phyloP scores from a whole-genome alignment of 78 protist species.

The Emiliania huxleyi region DNA sequence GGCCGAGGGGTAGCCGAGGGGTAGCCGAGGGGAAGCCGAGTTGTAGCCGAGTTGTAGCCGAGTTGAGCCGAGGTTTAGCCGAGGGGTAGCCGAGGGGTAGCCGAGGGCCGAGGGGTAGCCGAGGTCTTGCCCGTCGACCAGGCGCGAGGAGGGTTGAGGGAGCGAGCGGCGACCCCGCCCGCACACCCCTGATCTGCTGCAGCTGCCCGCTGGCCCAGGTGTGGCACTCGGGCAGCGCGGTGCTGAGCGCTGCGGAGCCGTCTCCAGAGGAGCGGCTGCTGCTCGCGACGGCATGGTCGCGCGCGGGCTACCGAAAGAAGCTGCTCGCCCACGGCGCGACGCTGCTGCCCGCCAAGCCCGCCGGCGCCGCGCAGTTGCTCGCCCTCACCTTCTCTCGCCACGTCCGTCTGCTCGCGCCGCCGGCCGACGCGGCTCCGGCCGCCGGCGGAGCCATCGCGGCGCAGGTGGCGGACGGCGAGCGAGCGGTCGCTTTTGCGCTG shows the following conservation, averaged over 20 bases:
- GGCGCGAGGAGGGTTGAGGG: too few relatives aligned
- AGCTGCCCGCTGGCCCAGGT: not conserved
- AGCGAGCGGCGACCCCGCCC: too few relatives aligned
- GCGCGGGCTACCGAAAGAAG: not conserved
- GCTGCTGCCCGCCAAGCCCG: not conserved
- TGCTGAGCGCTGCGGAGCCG: not conserved
- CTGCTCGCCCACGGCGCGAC: not conserved
- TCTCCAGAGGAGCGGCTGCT: not conserved
- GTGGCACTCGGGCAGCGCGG: not conserved
- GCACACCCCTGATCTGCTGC: too few relatives aligned
- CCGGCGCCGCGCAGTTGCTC: not conserved
- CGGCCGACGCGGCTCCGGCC: not conserved
- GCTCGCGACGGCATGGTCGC: not conserved
- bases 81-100: too few relatives aligned
- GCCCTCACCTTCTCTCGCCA: not conserved
- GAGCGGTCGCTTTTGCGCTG: not conserved
- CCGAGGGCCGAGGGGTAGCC: too few relatives aligned
- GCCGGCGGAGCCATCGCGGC: not conserved
- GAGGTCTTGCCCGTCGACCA: not conserved
- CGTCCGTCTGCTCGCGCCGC: not conserved
- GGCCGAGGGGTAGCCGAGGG: too few relatives aligned
- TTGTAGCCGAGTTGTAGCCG: too few relatives aligned
- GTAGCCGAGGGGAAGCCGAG: too few relatives aligned
- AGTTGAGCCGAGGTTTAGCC: too few relatives aligned
- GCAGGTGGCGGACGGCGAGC: not conserved